Conservation (phyloP, 768 basidiomycete species). For the Leccinum longicurvipes region DNA sequence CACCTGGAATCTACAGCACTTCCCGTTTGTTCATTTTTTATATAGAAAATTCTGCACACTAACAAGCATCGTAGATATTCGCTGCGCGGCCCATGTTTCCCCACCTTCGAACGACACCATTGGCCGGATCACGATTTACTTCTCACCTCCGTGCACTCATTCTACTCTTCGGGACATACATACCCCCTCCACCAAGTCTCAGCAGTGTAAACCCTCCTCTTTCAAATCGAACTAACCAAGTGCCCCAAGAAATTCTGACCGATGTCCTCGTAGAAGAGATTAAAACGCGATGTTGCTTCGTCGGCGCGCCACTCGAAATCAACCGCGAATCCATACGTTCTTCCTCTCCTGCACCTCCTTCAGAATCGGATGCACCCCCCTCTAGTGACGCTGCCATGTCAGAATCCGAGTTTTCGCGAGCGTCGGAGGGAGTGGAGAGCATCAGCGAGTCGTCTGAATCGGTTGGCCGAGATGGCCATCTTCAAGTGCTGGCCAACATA, state of each 20-base stretch:
- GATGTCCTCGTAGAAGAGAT: slow-evolving; percentile 85
- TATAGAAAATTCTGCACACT: neutral
- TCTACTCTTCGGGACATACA: slow-evolving; percentile 76
- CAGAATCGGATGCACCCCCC: slow-evolving; percentile 40
- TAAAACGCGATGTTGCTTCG: slow-evolving; percentile 87
- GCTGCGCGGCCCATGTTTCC: slow-evolving; percentile 85
- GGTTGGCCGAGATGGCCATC: neutral
- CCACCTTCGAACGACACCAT: slow-evolving; percentile 77
- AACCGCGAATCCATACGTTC: slow-evolving; percentile 32
- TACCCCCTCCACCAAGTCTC: slow-evolving; percentile 75
- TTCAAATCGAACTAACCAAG: slow-evolving; percentile 58
- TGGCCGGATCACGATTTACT: slow-evolving; percentile 81
- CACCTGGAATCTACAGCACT: slow-evolving; percentile 86
- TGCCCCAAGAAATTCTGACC: slow-evolving; percentile 78
- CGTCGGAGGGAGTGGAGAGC: slow-evolving; percentile 48
- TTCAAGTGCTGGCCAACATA: slow-evolving; percentile 31
- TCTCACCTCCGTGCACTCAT: slow-evolving; percentile 79
- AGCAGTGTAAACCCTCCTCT: slow-evolving; percentile 61
- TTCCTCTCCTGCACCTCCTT: slow-evolving; percentile 29
- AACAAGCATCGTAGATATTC: slow-evolving; percentile 64
- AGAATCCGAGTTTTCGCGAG: slow-evolving; percentile 64
- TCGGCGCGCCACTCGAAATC: slow-evolving; percentile 57
- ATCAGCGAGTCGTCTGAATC: slow-evolving; percentile 38
- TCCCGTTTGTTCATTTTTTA: slow-evolving; percentile 56
- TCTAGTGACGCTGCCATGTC: slow-evolving; percentile 59